A percentile compares a stretch with the other conserved stretches of the same genome.
Evolutionary conservation across 1,139 yeast species (phyloP).

Genomic region (Saccharomyces hybrid): DNA sequence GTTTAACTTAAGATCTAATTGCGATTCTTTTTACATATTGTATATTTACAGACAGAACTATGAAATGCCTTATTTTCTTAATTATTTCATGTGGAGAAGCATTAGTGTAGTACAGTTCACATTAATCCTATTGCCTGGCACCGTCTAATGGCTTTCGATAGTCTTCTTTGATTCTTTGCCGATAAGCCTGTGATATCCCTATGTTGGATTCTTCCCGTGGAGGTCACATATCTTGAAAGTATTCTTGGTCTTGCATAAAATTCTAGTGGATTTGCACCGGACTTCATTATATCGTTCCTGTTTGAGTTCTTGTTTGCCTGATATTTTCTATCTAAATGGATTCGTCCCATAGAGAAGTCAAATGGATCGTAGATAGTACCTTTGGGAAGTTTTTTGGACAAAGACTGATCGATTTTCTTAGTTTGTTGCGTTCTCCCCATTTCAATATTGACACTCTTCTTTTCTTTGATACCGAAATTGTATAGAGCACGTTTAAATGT

Average conservation of each 20-base stretch:
- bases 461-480: conserved; percentile 8
- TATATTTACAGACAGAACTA: neutral
- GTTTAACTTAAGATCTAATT: neutral
- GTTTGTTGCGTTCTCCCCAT: conserved; percentile 88
- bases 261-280: conserved; percentile 56
- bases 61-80: neutral
- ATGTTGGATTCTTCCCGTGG: conserved; percentile 61
- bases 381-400: neutral
- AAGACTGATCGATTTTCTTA: conserved; percentile 56
- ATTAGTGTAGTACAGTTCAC: neutral
- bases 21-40: neutral
- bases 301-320: conserved; percentile 11
- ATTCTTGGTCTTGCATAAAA: conserved; percentile 60
- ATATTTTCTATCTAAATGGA: conserved; percentile 32
- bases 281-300: conserved; percentile 42
- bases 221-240: conserved; percentile 48
- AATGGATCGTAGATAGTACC: conserved; percentile 56
- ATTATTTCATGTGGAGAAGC: neutral
- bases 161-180: conserved; percentile 51
- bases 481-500: neutral
- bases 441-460: conserved; percentile 83
- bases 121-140: conserved; percentile 62
- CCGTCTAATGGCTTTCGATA: conserved; percentile 60
- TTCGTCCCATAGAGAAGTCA: conserved; percentile 56
- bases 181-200: conserved; percentile 61